These are phyloP conservation scores for Suhomyces bribrorum DNA, from an alignment of 1,139 yeast species.

Conservation along the genomic window DNA sequence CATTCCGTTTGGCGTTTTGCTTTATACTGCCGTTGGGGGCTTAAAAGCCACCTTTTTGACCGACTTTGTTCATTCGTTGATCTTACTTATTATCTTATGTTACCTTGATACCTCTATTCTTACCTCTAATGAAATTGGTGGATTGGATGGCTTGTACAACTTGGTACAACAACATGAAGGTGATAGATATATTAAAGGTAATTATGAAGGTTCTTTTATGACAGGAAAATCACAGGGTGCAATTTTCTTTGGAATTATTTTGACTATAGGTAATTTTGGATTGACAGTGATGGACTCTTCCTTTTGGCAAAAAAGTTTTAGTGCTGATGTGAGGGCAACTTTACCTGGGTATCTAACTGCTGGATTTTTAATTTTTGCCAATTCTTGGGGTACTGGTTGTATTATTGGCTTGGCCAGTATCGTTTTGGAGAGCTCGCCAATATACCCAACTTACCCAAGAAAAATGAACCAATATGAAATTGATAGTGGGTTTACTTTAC, in stretches of 20 bases:
- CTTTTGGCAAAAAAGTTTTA: slow-evolving; percentile 38
- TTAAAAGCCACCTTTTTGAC: slow-evolving; percentile 43
- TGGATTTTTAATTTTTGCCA: slow-evolving; percentile 32
- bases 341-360: slow-evolving; percentile 42
- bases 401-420: slow-evolving; percentile 30
- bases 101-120: slow-evolving; percentile 30
- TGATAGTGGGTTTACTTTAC: slow-evolving; percentile 30
- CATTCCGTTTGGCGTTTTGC: slow-evolving; percentile 39
- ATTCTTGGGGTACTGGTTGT: slow-evolving; percentile 36
- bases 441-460: slow-evolving; percentile 34
- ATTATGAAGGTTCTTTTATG: slow-evolving; percentile 34
- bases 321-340: slow-evolving; percentile 34
- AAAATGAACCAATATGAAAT: slow-evolving; percentile 27
- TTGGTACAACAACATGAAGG: slow-evolving; percentile 17
- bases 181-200: slow-evolving; percentile 29
- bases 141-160: slow-evolving; percentile 31
- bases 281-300: slow-evolving; percentile 34
- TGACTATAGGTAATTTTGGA: slow-evolving; percentile 33
- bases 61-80: slow-evolving; percentile 37
- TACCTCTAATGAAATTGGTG: slow-evolving; percentile 28
- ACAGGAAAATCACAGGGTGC: slow-evolving; percentile 38
- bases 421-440: slow-evolving; percentile 25
- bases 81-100: slow-evolving; percentile 32
- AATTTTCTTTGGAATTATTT: slow-evolving; percentile 30
- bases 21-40: slow-evolving; percentile 44